Conservation (phyloP, 2,329 filamentous ascomycete genomes). For the Epichloe sibirici region DNA sequence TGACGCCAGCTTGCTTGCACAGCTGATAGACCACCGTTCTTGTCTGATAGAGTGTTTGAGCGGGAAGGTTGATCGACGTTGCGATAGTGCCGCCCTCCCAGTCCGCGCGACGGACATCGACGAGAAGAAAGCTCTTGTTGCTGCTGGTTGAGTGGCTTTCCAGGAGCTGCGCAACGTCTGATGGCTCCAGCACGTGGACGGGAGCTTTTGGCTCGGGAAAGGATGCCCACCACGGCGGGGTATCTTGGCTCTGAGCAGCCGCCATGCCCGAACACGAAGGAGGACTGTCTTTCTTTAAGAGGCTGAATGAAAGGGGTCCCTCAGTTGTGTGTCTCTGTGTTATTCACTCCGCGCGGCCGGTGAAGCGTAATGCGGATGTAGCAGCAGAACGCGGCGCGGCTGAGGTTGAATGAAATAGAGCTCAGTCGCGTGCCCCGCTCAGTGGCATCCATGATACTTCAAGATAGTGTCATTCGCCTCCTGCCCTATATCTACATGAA, state of each 20-base stretch:
- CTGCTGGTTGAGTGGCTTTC: slow-evolving; percentile 20
- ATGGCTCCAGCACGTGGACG: slow-evolving; percentile 24
- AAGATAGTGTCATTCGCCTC: no score
- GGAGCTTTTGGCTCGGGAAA: slow-evolving; percentile 31
- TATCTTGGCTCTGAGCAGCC: slow-evolving; percentile 4
- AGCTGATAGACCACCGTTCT: slow-evolving; percentile 35
- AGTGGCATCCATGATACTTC: not conserved
- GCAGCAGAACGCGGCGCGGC: no score
- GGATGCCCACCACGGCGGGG: slow-evolving; percentile 25
- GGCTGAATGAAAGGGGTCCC: not conserved
- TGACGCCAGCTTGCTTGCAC: slow-evolving; percentile 35
- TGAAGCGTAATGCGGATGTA: no score
- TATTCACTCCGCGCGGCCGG: no score
- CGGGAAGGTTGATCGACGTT: slow-evolving; percentile 45
- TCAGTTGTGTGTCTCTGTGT: not conserved
- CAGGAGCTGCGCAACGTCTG: slow-evolving; percentile 29
- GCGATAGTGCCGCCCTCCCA: slow-evolving; percentile 48
- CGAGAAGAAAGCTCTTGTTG: slow-evolving; percentile 29
- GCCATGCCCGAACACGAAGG: not conserved
- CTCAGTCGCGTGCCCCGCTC: not conserved
- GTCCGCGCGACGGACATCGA: slow-evolving; percentile 42
- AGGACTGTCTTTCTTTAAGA: not conserved
- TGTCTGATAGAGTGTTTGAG: slow-evolving; percentile 40
- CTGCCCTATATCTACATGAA: no score
- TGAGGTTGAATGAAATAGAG: not conserved